Percentiles rank a stretch among this genome's conserved stretches.
phyloP scores from a whole-genome alignment of 257 asterid genomes.

The Primulina tabacum region DNA sequence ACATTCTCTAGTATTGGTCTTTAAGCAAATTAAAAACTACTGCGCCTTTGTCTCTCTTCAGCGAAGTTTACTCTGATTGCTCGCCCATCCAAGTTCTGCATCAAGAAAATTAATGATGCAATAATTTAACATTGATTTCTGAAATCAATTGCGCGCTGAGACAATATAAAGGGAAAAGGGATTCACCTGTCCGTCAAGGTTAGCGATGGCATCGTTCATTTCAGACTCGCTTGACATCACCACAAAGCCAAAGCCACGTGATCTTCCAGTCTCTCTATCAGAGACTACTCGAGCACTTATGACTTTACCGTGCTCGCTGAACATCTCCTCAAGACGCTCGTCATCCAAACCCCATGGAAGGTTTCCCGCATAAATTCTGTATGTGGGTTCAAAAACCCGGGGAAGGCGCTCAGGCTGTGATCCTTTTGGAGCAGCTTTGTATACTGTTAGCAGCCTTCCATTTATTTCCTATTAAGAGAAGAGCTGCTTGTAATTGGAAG shows the following conservation, averaged over 20 bases:
- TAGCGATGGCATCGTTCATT: slow-evolving; percentile 77
- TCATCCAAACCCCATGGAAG: slow-evolving; percentile 80
- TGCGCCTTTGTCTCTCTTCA: slow-evolving; percentile 37
- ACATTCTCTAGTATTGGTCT: background rate
- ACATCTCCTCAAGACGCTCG: slow-evolving; percentile 62
- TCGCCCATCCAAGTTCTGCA: slow-evolving; percentile 57
- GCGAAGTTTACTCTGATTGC: slow-evolving; percentile 45
- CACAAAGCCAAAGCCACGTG: slow-evolving; percentile 96
- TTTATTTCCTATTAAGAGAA: slow-evolving; percentile 54
- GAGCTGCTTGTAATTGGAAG: background rate
- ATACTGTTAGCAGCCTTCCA: slow-evolving; percentile 70
- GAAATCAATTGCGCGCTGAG: background rate
- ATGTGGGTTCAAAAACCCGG: slow-evolving; percentile 47
- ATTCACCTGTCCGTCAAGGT: slow-evolving; percentile 85
- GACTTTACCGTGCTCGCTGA: slow-evolving; percentile 86
- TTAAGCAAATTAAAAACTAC: slow-evolving; percentile 29
- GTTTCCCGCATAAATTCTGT: slow-evolving; percentile 80
- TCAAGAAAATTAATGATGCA: background rate
- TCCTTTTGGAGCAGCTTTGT: slow-evolving; percentile 34
- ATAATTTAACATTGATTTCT: background rate
- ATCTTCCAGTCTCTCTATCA: slow-evolving; percentile 76
- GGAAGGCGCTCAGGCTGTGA: slow-evolving; percentile 72
- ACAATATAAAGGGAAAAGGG: background rate
- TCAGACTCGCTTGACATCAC: slow-evolving; percentile 76
- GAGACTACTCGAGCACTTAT: slow-evolving; percentile 67